These are phyloP conservation scores for Mrakia blollopis DNA, from an alignment of 768 basidiomycete species.

Conservation along the genomic window DNA sequence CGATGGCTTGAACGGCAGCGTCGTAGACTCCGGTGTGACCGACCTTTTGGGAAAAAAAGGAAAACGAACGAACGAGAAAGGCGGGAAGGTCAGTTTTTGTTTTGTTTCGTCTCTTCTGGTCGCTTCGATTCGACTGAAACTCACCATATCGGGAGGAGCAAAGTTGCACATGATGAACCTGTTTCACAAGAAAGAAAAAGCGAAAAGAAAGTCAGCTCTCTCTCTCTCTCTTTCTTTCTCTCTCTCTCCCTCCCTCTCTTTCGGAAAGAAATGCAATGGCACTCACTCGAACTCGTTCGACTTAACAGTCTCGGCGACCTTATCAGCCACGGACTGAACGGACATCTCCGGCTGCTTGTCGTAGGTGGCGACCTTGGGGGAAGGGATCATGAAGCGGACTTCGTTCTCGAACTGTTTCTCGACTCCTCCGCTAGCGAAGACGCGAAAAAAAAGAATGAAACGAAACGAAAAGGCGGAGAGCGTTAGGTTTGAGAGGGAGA, in stretches of 20 bases:
- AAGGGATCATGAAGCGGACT: constrained; percentile 79
- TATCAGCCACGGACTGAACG: constrained; percentile 79
- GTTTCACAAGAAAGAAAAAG: background rate
- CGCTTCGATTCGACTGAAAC: constrained; percentile 27
- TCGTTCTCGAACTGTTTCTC: constrained; percentile 85
- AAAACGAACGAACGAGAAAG: background rate
- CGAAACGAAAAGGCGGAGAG: background rate
- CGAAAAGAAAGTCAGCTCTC: background rate
- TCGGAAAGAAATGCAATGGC: no score
- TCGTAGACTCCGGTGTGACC: constrained; percentile 90
- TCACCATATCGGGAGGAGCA: constrained; percentile 91
- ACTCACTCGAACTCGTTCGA: constrained; percentile 56
- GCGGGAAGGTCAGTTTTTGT: no score
- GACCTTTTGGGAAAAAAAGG: constrained; percentile 52
- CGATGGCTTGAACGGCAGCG: constrained; percentile 81
- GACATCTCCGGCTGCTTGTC: constrained; percentile 88
- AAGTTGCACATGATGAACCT: constrained; percentile 94
- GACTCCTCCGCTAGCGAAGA: constrained; percentile 91
- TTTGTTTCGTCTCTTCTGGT: background rate
- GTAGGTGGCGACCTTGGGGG: constrained; percentile 91
- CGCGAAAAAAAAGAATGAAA: constrained; percentile 51
- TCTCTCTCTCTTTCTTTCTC: no score
- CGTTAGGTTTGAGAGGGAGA: background rate
- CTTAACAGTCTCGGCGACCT: constrained; percentile 79
- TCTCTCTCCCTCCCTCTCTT: no score